These are phyloP conservation scores for Didymella arachidicola DNA, from an alignment of 2,329 filamentous ascomycete species.

Conservation along the genomic window DNA sequence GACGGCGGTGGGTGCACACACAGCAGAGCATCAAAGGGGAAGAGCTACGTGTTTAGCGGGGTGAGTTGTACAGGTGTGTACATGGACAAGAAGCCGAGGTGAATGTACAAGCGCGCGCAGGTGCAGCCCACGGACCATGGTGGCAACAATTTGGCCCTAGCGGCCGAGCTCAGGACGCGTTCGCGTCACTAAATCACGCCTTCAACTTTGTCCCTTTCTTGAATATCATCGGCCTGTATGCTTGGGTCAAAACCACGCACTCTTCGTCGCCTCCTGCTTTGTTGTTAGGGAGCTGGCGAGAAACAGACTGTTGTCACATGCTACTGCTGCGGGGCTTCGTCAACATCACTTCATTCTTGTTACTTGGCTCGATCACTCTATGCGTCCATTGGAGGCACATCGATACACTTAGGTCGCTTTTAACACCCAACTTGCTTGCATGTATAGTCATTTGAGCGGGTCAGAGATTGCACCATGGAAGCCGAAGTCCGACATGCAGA, in stretches of 20 bases:
- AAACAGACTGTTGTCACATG: background rate
- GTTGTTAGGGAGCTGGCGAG: background rate
- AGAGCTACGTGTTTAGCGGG: background rate
- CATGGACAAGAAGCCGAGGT: background rate
- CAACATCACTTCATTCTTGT: background rate
- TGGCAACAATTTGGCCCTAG: constrained; percentile 1
- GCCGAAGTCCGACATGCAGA: background rate
- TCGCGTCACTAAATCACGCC: constrained; percentile 1
- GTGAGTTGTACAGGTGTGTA: background rate
- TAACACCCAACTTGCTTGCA: background rate
- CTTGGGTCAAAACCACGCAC: background rate
- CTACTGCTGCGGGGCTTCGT: background rate
- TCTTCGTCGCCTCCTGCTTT: background rate
- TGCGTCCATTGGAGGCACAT: background rate
- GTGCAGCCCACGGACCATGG: background rate
- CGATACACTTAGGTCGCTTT: background rate
- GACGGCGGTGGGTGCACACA: constrained; percentile 11
- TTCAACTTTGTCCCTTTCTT: background rate
- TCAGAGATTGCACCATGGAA: background rate
- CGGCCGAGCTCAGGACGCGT: constrained; percentile 9
- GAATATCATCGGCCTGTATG: background rate
- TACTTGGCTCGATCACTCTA: background rate
- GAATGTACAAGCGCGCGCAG: background rate
- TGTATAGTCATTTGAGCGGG: background rate
- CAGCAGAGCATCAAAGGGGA: background rate